Evolutionary conservation across 495 filamentous ascomycete genomes (phyloP).

Genomic region (Neurospora sp.): DNA sequence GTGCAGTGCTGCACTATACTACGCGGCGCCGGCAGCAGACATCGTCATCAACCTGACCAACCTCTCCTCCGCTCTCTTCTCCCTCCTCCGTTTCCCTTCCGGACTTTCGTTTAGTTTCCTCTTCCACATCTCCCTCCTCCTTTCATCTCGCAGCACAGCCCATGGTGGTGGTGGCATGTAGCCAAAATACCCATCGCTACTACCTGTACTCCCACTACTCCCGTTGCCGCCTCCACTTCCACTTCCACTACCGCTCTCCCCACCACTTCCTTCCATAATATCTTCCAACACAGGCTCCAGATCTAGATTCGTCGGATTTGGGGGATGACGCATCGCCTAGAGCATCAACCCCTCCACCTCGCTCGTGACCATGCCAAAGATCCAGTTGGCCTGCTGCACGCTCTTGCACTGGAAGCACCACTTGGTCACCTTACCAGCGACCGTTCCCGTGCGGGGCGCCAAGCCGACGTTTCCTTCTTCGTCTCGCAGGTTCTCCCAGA

Average conservation of each 20-base stretch:
- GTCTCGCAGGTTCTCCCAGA: constrained; percentile 73
- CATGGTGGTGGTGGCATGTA: not conserved
- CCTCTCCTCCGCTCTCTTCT: not conserved
- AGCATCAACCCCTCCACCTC: constrained; percentile 33
- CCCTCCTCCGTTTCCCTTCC: not conserved
- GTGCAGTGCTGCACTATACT: not conserved
- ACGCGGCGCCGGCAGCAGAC: not conserved
- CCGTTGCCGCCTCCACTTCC: not conserved
- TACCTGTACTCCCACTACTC: not conserved
- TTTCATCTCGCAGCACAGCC: not conserved
- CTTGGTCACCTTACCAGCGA: constrained; percentile 59
- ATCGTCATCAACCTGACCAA: not conserved
- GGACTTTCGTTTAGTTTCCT: not conserved
- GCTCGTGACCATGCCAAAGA: constrained; percentile 32
- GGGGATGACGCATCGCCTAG: constrained; percentile 3
- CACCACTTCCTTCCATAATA: not conserved
- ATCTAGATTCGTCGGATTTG: not conserved
- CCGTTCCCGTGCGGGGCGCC: constrained; percentile 58
- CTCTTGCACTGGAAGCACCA: constrained; percentile 69
- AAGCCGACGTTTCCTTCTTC: constrained; percentile 56
- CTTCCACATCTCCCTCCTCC: not conserved
- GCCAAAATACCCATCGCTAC: not conserved
- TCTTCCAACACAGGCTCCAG: not conserved
- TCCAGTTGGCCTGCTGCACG: constrained; percentile 33
- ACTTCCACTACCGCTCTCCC: not conserved